Conservation (phyloP, 1,284 basidiomycete species). For the Coniophora puteana region DNA sequence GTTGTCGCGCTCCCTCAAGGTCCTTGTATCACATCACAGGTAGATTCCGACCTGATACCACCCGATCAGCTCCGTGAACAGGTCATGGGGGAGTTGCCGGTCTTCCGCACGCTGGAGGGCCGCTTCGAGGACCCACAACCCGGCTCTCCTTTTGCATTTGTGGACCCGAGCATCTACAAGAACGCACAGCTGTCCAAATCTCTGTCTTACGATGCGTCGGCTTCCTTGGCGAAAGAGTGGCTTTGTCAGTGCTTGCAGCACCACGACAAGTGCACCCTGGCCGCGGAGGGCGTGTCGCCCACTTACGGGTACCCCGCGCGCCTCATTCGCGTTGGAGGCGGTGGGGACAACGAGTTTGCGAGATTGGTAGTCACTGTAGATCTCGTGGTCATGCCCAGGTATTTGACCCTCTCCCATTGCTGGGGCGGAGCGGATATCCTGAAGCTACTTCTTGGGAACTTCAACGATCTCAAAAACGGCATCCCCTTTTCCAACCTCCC, state of each 20-base stretch:
- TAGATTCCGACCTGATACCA: neutral
- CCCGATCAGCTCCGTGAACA: too few relatives aligned
- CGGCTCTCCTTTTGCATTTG: neutral
- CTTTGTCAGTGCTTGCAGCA: constrained; percentile 2
- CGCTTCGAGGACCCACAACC: too few relatives aligned
- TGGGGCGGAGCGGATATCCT: constrained; percentile 4
- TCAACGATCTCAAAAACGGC: neutral
- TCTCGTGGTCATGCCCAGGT: neutral
- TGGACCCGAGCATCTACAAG: neutral
- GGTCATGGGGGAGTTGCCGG: too few relatives aligned
- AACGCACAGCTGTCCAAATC: constrained; percentile 2
- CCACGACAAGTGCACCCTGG: constrained; percentile 1
- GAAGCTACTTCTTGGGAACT: constrained; percentile 1
- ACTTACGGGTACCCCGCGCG: neutral
- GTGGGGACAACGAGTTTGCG: neutral
- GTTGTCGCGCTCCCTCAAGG: neutral
- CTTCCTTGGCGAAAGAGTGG: constrained; percentile 1
- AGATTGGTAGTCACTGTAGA: constrained; percentile 1
- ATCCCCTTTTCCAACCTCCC: constrained; percentile 1
- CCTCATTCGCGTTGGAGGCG: constrained; percentile 2
- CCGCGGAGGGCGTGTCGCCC: neutral
- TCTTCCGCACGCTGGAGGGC: too few relatives aligned
- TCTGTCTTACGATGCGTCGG: neutral
- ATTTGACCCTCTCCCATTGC: constrained; percentile 4
- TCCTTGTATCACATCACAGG: neutral